These are phyloP conservation scores for Emmonsiellopsis sp. DNA, from an alignment of 2,329 filamentous ascomycete genomes.

Conservation along the genomic window DNA sequence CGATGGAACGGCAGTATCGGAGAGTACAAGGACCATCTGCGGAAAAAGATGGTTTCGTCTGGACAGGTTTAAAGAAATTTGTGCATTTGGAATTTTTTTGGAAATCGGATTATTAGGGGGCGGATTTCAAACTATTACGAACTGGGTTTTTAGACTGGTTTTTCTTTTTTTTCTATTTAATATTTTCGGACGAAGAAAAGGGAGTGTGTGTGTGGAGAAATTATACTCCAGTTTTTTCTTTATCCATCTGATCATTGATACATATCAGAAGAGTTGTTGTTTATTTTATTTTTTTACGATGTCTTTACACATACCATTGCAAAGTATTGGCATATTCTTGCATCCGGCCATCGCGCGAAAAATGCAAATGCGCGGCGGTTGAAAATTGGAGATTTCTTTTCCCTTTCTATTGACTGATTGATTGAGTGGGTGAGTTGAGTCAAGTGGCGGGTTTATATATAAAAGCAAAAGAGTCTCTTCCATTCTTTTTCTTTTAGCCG, in stretches of 20 bases:
- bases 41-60: conserved; percentile 93
- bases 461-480: no score
- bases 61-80: conserved; percentile 62
- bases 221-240: neutral
- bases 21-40: conserved; percentile 95
- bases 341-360: neutral
- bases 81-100: neutral
- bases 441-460: no score
- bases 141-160: neutral
- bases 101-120: neutral
- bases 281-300: neutral
- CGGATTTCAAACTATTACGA: neutral
- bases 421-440: no score
- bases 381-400: neutral
- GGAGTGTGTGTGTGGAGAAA: neutral
- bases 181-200: neutral
- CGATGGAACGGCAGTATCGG: conserved; percentile 83
- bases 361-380: neutral
- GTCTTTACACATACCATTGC: no score
- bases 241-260: neutral
- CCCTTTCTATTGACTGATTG: no score
- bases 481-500: no score
- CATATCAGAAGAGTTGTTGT: no score
- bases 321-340: no score
- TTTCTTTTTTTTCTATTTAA: neutral